These are phyloP conservation scores for Naganishia onofrii DNA, from an alignment of 768 basidiomycete species.

Conservation along the genomic window DNA sequence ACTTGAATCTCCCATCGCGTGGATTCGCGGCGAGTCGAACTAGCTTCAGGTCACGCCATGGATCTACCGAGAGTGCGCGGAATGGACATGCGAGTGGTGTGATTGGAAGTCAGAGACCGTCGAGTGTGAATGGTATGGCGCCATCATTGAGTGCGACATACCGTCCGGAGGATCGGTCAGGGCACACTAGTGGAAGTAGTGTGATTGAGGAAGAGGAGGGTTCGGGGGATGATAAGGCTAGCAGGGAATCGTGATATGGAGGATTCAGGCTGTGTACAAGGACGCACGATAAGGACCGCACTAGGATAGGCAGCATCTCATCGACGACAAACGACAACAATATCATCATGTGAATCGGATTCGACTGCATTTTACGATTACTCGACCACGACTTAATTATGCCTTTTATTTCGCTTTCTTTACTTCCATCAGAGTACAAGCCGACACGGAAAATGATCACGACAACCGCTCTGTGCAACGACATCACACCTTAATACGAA, in stretches of 20 bases:
- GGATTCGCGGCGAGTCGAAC: conserved; percentile 14
- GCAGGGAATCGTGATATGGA: not conserved
- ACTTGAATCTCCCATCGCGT: not conserved
- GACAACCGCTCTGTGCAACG: not conserved
- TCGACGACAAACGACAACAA: not conserved
- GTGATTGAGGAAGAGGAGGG: conserved; percentile 32
- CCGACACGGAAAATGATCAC: not conserved
- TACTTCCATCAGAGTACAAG: not conserved
- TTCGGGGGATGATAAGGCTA: conserved; percentile 9
- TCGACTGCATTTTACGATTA: not conserved
- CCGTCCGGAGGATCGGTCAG: conserved; percentile 20
- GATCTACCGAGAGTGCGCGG: conserved; percentile 7
- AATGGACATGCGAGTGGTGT: conserved; percentile 25
- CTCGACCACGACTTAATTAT: not conserved
- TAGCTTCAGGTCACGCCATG: conserved; percentile 9
- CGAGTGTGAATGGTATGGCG: conserved; percentile 18
- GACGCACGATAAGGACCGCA: not conserved
- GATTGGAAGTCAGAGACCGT: conserved; percentile 30
- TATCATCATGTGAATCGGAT: not conserved
- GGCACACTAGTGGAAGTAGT: conserved; percentile 32
- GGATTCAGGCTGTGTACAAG: not conserved
- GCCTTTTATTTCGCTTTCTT: conserved; percentile 2
- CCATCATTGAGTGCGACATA: not conserved
- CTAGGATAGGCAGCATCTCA: not conserved
- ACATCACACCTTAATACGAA: not conserved